Evolutionary conservation across 2,329 filamentous ascomycete species (phyloP).

Genomic region (Aspergillus flavus): DNA sequence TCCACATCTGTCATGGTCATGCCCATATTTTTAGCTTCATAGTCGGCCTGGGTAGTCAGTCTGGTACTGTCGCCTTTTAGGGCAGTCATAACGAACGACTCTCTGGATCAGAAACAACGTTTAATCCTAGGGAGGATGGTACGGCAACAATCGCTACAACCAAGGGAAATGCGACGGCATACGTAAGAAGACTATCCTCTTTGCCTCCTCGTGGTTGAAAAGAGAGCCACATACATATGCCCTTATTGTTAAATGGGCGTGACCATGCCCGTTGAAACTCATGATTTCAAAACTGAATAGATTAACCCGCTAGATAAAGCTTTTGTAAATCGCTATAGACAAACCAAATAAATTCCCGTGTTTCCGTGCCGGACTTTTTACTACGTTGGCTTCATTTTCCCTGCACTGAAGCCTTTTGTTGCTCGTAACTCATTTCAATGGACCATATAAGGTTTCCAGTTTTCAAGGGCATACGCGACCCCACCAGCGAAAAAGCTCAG

Average conservation of each 20-base stretch:
- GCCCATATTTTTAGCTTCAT: background rate
- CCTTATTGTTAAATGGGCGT: background rate
- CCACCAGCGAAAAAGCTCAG: conserved; percentile 45
- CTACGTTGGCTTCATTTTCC: background rate
- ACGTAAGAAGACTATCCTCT: background rate
- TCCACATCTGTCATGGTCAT: background rate
- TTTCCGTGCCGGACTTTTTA: background rate
- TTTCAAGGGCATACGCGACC: conserved; percentile 36
- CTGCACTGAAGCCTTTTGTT: background rate
- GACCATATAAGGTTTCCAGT: conserved; percentile 17
- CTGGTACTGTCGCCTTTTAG: background rate
- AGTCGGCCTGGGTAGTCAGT: background rate
- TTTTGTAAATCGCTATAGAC: background rate
- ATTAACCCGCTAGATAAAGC: conserved; percentile 4
- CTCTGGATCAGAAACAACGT: background rate
- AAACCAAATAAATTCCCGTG: background rate
- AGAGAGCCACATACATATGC: background rate
- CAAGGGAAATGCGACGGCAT: background rate
- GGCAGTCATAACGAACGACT: background rate
- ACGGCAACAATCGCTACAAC: background rate
- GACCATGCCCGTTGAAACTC: background rate
- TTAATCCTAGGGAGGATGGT: background rate
- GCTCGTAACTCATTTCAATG: conserved; percentile 8
- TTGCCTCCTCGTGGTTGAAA: background rate
- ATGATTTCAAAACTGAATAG: background rate